Evolutionary conservation across 345 rosid genomes (phyloP), one percentile per base, ranked within the genome.

Genomic region (Citrus australasica): DNA sequence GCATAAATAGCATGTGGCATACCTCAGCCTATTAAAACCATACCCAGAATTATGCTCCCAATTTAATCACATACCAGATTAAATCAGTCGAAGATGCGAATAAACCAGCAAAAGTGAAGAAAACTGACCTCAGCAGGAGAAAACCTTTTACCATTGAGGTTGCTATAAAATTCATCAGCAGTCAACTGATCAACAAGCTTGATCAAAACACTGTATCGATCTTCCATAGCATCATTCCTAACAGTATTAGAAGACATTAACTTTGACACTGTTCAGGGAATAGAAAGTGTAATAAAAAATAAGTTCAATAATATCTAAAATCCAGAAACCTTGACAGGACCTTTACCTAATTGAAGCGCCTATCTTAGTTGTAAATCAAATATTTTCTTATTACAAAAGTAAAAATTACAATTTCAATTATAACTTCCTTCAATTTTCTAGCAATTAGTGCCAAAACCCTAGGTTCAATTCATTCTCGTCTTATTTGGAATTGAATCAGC

Each of bases 171-270:
- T 30, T 66, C 86, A 82, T 96, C 90, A 3, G 98, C 93, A 21
- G 79, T 79, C 5, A 73, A 81, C 84, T 91, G 93, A 84, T 92
- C 86, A 60, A 66, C 83, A 46, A 90, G 83, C 80, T 88, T 88
- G 68, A 96, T 82, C 82, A 96, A 69, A 28, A 90, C 98, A 22
- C 95, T 92, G 76, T 94, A 92, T 32, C 97, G 84, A 86, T 96
- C 98, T 79, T 96, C 99, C 90, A 94, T 86, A 28, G 83, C 99
- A 82, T 92, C 98, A 53, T 96, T 94, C 90, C 98, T 93, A 78
- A 65, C 32, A 9, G 38, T 42, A 53, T 22, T 33, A 74, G 13
- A 2, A 70, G 38, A 1, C 32, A 27, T 73, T 33, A 80, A 82
- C 42, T 84, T 46, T 58, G 62, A 30, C 2, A 4, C 28, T 4